Base-by-base conservation (phyloP, 2,329 filamentous ascomycete species). In the Pseudocercospora crystallina region DNA sequence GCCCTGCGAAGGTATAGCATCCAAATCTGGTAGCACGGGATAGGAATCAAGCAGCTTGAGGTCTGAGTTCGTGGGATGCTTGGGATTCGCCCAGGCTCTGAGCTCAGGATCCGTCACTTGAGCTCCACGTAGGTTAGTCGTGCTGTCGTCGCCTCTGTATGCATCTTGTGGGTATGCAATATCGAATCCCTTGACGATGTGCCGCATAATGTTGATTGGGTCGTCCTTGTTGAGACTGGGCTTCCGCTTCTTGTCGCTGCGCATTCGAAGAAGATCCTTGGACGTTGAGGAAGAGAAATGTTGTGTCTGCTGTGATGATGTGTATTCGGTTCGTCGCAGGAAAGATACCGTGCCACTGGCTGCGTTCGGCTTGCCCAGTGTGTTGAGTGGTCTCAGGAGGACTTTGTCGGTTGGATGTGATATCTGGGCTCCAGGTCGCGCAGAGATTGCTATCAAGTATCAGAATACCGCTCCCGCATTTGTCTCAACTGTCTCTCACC, bases 291-390 rank as follows among this genome's bases (percentile, higher is more conserved):
- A 77, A 43, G 81, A 78, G 48, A 76, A 75, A 46, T 73, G 70
- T 12, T 74, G 69, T 54, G 60, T 69, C 9, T 68, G 67, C 45
- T 72, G 73, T 15, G 75, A 74, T 13, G 88, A 89, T 65, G 96
- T 96, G 74, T 97, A 97, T 71, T 99, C 94, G 49, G 94, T 97
- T 64, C 92, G 84, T 51, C 94, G 89, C 61, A 99, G 81, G 80
- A 99, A 99, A 57, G 90, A 96, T 47, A 96, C 90, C 57, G 86
- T 85, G 13, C 86, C 79, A 56, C 89, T 87, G 55, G 83, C 82
- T 36, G 84, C 81, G 61, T 89, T 88, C 38, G 86, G 85, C 71
- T 96, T 95, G 62, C 90, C 90, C 15, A 99, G 81, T 42, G 89
- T 85, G 32, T 90, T 84, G 32, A 96, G 82, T 5, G 90, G 87